phyloP scores from a whole-genome alignment of 2,329 filamentous ascomycete species.

The Diplodia corticola region DNA sequence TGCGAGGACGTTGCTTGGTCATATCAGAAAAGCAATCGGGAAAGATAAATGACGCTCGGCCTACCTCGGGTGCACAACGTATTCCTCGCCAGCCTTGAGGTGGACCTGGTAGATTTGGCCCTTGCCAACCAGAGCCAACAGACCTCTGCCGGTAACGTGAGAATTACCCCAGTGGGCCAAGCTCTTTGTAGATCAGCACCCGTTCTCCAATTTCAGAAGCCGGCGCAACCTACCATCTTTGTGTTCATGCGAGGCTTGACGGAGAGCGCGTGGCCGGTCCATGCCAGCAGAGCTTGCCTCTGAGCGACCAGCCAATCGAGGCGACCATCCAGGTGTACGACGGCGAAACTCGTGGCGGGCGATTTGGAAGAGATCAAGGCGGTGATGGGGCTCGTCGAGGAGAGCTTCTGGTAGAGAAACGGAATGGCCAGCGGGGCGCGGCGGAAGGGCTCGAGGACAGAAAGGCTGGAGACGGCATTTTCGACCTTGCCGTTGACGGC shows the following conservation, averaged over 20 bases:
- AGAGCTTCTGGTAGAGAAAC: slow-evolving; percentile 89
- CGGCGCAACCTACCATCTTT: slow-evolving; percentile 57
- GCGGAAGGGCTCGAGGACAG: slow-evolving; percentile 78
- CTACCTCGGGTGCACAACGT: slow-evolving; percentile 79
- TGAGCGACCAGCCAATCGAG: slow-evolving; percentile 95
- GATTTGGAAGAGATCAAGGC: slow-evolving; percentile 87
- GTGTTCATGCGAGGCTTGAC: slow-evolving; percentile 75
- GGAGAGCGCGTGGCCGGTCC: slow-evolving; percentile 85
- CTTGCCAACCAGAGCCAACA: slow-evolving; percentile 79
- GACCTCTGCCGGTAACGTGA: slow-evolving; percentile 80
- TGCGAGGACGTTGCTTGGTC: slow-evolving; percentile 75
- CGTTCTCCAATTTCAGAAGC: background rate
- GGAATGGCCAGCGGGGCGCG: slow-evolving; percentile 81
- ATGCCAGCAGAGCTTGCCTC: slow-evolving; percentile 84
- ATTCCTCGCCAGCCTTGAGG: slow-evolving; percentile 79
- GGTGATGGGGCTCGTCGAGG: slow-evolving; percentile 83
- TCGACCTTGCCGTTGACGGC: slow-evolving; percentile 87
- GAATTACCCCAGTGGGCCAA: slow-evolving; percentile 91
- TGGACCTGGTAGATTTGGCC: slow-evolving; percentile 88
- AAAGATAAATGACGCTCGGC: slow-evolving; percentile 23
- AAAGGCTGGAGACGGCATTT: slow-evolving; percentile 87
- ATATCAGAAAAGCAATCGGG: background rate
- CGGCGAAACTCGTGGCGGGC: slow-evolving; percentile 79
- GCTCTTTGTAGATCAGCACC: slow-evolving; percentile 52
- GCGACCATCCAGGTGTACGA: slow-evolving; percentile 87